These are phyloP conservation scores for Pisolithus albus DNA, from an alignment of 768 basidiomycete genomes.

Conservation along the genomic window DNA sequence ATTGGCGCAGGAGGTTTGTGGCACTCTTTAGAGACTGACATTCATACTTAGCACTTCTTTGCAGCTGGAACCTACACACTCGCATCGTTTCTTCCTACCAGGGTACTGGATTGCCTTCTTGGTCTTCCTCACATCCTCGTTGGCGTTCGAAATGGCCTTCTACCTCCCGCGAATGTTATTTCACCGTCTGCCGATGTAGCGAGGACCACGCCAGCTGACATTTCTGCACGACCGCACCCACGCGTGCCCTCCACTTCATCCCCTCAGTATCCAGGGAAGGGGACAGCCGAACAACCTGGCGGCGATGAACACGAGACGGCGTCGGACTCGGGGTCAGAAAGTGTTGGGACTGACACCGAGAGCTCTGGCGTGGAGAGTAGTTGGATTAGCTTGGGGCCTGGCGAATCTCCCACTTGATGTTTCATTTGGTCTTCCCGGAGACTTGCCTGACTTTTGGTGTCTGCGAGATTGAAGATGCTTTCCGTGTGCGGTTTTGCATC, in stretches of 20 bases:
- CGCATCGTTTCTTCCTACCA: constrained; percentile 63
- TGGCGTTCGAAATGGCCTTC: constrained; percentile 52
- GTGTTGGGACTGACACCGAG: constrained; percentile 50
- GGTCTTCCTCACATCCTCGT: constrained; percentile 61
- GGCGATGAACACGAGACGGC: constrained; percentile 34
- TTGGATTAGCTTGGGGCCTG: constrained; percentile 57
- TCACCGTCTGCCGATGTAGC: constrained; percentile 1
- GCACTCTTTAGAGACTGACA: not conserved
- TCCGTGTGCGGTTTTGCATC: too few species aligned
- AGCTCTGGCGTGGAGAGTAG: constrained; percentile 48
- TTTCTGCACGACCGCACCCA: too few species aligned
- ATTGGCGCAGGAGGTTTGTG: constrained; percentile 74
- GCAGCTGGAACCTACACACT: constrained; percentile 64
- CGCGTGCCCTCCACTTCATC: too few species aligned
- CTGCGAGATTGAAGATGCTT: not conserved
- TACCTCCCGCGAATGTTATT: constrained; percentile 33
- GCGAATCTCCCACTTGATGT: constrained; percentile 14
- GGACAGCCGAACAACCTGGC: not conserved
- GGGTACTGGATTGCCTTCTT: constrained; percentile 58
- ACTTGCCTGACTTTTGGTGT: not conserved
- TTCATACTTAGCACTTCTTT: constrained; percentile 7
- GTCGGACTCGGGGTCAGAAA: constrained; percentile 67
- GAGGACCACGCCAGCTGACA: constrained; percentile 2
- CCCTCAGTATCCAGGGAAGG: not conserved
- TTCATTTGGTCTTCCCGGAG: not conserved